phyloP scores from a whole-genome alignment of 176 grass and related monocot species.

The Musa schizocarpa region DNA sequence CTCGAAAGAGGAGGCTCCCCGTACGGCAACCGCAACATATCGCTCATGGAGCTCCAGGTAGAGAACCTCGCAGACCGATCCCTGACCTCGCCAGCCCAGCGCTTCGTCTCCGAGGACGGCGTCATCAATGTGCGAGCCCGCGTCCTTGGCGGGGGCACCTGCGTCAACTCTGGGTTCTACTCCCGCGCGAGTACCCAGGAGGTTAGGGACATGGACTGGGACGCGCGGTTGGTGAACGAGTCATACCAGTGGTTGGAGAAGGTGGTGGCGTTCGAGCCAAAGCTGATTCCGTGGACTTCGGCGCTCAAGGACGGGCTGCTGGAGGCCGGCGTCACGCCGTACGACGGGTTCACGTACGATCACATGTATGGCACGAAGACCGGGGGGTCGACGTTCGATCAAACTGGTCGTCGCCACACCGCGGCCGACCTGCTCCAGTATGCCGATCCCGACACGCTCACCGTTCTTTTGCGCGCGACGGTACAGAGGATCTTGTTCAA shows the following conservation, averaged over 20 bases:
- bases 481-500: conserved; percentile 53
- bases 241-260: conserved; percentile 75
- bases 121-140: conserved; percentile 61
- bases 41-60: conserved; percentile 40
- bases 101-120: conserved; percentile 76
- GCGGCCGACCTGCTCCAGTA: conserved; percentile 74
- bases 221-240: conserved; percentile 36
- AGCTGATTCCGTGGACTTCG: conserved; percentile 51
- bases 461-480: conserved; percentile 56
- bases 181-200: conserved; percentile 53
- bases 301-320: conserved; percentile 67
- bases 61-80: conserved; percentile 60
- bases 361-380: conserved; percentile 79
- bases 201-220: conserved; percentile 39
- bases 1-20: conserved; percentile 75
- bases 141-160: conserved; percentile 73
- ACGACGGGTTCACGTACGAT: conserved; percentile 77
- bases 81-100: conserved; percentile 49
- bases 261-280: conserved; percentile 53
- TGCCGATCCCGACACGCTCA: conserved; percentile 40
- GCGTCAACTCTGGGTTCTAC: conserved; percentile 88
- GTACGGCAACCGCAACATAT: conserved; percentile 61
- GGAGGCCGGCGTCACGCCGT: conserved; percentile 53
- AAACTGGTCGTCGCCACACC: conserved; percentile 48
- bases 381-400: conserved; percentile 80